Conservation (phyloP, 139 green algal genomes). For the Penium margaritaceum region DNA sequence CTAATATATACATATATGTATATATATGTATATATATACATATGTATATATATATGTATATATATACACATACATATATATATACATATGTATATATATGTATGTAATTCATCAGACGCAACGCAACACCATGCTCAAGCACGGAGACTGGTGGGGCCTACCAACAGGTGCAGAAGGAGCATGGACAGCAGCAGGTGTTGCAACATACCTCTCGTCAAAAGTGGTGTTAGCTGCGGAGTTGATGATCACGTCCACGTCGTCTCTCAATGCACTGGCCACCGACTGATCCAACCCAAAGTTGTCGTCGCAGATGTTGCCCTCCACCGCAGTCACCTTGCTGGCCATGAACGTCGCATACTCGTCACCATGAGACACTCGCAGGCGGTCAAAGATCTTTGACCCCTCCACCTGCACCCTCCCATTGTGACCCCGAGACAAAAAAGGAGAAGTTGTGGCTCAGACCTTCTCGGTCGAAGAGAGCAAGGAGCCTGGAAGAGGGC, state of each 20-base stretch:
- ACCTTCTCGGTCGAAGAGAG: too few relatives aligned
- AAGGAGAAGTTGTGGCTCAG: not conserved
- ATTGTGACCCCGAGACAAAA: too few relatives aligned
- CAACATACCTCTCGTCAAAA: slow-evolving; percentile 44
- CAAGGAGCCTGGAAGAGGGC: too few relatives aligned
- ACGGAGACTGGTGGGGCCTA: too few relatives aligned
- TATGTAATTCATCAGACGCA: too few relatives aligned
- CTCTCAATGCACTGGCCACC: not conserved
- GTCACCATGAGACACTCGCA: slow-evolving; percentile 15
- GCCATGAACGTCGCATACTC: slow-evolving; percentile 37
- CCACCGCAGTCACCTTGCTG: slow-evolving; percentile 31
- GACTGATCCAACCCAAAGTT: slow-evolving; percentile 8
- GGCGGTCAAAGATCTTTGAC: slow-evolving; percentile 33
- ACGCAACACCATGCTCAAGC: too few relatives aligned
- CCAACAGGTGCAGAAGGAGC: too few relatives aligned
- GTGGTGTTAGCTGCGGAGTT: slow-evolving; percentile 41
- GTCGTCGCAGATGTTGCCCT: slow-evolving; percentile 26
- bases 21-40: too few relatives aligned
- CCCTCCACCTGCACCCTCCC: slow-evolving; percentile 17
- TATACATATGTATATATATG: too few relatives aligned
- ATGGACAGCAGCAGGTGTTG: too few relatives aligned
- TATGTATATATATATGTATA: not conserved
- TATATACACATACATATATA: too few relatives aligned
- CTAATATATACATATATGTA: not conserved
- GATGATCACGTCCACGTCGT: slow-evolving; percentile 41